Evolutionary conservation across 2,329 filamentous ascomycete genomes (phyloP).

Genomic region (Microdochium nivale): DNA sequence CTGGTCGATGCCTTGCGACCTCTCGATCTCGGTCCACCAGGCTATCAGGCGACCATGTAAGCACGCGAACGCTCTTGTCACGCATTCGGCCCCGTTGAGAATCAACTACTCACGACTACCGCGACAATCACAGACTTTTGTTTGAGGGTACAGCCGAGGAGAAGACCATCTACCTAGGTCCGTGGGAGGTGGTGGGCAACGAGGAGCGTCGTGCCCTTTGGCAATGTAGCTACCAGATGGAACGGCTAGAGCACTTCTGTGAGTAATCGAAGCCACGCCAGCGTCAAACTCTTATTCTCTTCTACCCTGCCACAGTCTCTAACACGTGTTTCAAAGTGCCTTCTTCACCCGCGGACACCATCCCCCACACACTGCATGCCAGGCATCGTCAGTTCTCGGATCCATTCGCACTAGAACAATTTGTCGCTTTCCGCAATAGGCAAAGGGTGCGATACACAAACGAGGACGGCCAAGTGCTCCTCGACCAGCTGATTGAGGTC

Average conservation of each 20-base stretch:
- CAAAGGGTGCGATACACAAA: constrained; percentile 40
- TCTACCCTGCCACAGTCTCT: neutral
- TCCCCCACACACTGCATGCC: constrained; percentile 40
- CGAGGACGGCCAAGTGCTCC: constrained; percentile 34
- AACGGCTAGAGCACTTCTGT: constrained; percentile 43
- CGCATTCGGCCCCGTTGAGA: constrained; percentile 1
- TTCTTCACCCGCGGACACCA: constrained; percentile 33
- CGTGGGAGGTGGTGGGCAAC: constrained; percentile 40
- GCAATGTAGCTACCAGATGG: constrained; percentile 44
- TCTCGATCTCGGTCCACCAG: constrained; percentile 42
- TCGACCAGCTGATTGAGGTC: constrained; percentile 38
- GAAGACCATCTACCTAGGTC: constrained; percentile 41
- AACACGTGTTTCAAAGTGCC: constrained; percentile 26
- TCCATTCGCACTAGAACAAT: constrained; percentile 39
- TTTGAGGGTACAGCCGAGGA: constrained; percentile 40
- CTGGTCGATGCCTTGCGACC: constrained; percentile 22
- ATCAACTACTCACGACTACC: constrained; percentile 3
- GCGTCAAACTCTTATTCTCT: neutral
- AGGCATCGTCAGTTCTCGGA: constrained; percentile 42
- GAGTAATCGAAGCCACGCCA: constrained; percentile 11
- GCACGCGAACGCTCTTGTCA: constrained; percentile 8
- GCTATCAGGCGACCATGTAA: constrained; percentile 46
- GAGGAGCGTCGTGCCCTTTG: constrained; percentile 40
- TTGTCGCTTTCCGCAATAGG: constrained; percentile 35
- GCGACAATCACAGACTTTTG: constrained; percentile 29